Evolutionary conservation across 805 yeast species (phyloP).

Genomic region (Lachancea fermentati): DNA sequence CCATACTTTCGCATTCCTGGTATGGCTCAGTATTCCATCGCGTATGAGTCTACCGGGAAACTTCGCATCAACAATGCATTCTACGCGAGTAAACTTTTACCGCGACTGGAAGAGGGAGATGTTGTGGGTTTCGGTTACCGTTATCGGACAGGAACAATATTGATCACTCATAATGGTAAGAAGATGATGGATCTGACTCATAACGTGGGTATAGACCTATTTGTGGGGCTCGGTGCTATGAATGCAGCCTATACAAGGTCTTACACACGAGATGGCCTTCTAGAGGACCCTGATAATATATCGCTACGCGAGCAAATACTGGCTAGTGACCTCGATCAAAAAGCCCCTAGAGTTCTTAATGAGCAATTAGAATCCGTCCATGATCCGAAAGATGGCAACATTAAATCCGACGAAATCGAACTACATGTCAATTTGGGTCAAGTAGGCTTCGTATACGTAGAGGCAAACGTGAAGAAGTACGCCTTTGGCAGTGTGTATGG

Average conservation of each 20-base stretch:
- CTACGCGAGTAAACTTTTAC: conserved; percentile 35
- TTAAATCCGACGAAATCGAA: conserved; percentile 29
- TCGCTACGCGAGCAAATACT: conserved; percentile 22
- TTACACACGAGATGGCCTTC: conserved; percentile 31
- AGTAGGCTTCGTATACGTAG: conserved; percentile 72
- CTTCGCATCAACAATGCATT: conserved; percentile 63
- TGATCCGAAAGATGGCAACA: conserved; percentile 17
- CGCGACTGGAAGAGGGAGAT: conserved; percentile 68
- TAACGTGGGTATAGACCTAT: conserved; percentile 45
- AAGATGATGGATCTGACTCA: conserved; percentile 77
- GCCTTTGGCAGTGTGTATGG: conserved; percentile 52
- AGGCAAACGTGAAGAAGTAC: conserved; percentile 81
- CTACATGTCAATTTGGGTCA: conserved; percentile 72
- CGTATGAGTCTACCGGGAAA: conserved; percentile 69
- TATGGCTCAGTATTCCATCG: conserved; percentile 59
- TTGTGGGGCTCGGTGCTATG: conserved; percentile 36
- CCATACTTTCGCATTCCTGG: conserved; percentile 77
- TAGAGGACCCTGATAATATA: conserved; percentile 33
- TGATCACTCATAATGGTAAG: conserved; percentile 92
- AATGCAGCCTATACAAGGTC: conserved; percentile 36
- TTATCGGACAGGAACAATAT: conserved; percentile 73
- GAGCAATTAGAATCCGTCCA: conserved; percentile 17
- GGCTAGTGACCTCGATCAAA: conserved; percentile 18
- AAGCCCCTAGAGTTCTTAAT: conserved; percentile 14
- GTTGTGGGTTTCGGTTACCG: conserved; percentile 90